Evolutionary conservation across 176 grass and related monocot genomes (phyloP).

Genomic region (Themeda triandra): DNA sequence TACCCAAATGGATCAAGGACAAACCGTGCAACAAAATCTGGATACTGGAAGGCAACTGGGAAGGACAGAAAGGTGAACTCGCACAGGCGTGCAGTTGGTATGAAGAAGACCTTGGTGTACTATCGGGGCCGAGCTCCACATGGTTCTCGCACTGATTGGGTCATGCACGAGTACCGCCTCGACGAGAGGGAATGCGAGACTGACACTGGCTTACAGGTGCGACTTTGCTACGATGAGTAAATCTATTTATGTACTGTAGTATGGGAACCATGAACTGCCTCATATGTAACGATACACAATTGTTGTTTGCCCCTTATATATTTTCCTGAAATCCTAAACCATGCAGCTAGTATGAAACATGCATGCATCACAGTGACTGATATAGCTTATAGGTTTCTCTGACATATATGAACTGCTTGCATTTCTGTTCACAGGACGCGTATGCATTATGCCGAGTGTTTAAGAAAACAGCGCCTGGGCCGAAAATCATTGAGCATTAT

Average conservation of each 20-base stretch:
- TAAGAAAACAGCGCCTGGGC: slow-evolving; percentile 80
- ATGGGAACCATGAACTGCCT: neutral
- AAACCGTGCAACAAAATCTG: slow-evolving; percentile 90
- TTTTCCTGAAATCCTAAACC: neutral
- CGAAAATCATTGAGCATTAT: slow-evolving; percentile 83
- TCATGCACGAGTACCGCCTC: slow-evolving; percentile 99
- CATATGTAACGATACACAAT: neutral
- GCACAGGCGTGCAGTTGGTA: slow-evolving; percentile 70
- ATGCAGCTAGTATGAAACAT: neutral
- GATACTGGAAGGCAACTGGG: slow-evolving; percentile 99
- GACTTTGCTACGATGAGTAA: neutral
- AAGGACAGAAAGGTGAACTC: slow-evolving; percentile 89
- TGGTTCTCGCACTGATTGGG: slow-evolving; percentile 91
- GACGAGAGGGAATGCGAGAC: slow-evolving; percentile 92
- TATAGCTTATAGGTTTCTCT: neutral
- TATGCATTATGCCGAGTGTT: slow-evolving; percentile 94
- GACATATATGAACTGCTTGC: neutral
- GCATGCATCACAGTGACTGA: neutral
- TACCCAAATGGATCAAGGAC: slow-evolving; percentile 97
- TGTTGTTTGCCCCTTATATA: neutral
- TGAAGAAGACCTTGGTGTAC: slow-evolving; percentile 97
- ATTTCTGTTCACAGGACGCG: slow-evolving; percentile 56
- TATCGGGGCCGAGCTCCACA: slow-evolving; percentile 94
- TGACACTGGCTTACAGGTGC: slow-evolving; percentile 79
- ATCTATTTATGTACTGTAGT: neutral